These are phyloP conservation scores for Lactarius indigo DNA, from an alignment of 768 basidiomycete genomes.

Conservation along the genomic window DNA sequence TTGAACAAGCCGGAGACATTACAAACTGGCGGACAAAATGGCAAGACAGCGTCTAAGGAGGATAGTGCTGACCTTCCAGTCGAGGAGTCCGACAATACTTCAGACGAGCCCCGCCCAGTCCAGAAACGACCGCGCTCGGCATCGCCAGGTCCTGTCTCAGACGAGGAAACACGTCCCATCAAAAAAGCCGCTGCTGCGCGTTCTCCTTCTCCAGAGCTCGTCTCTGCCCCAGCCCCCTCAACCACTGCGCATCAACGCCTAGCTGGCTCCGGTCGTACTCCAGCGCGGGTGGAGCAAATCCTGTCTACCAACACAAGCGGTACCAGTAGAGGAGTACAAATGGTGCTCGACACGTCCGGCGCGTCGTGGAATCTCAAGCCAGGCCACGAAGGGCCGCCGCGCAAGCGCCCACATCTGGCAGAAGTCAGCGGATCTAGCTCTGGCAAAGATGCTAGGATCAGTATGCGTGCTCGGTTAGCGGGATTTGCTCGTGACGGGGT, in stretches of 20 bases:
- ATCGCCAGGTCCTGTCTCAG: slow-evolving; percentile 2
- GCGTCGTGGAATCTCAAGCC: slow-evolving; percentile 47
- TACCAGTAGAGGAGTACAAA: slow-evolving; percentile 35
- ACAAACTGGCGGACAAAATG: neutral
- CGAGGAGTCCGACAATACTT: neutral
- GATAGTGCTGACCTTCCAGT: neutral
- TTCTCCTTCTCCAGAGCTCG: neutral
- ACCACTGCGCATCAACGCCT: slow-evolving; percentile 5
- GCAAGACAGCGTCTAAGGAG: neutral
- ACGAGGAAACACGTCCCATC: neutral
- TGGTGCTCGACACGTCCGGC: slow-evolving; percentile 48
- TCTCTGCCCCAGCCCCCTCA: neutral
- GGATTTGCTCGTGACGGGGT: slow-evolving; percentile 54
- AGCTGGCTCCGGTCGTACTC: slow-evolving; percentile 20
- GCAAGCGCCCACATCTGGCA: slow-evolving; percentile 13
- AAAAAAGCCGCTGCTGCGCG: neutral
- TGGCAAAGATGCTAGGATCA: slow-evolving; percentile 30
- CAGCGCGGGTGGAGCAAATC: slow-evolving; percentile 24
- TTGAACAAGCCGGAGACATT: neutral
- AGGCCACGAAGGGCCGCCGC: slow-evolving; percentile 38
- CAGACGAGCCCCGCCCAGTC: neutral
- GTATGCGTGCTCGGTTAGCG: slow-evolving; percentile 46
- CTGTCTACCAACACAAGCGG: slow-evolving; percentile 21
- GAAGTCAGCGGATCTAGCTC: slow-evolving; percentile 19
- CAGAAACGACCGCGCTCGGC: slow-evolving; percentile 11